Evolutionary conservation across 1,139 yeast species (phyloP).

Genomic region (Kodamaea arcana): DNA sequence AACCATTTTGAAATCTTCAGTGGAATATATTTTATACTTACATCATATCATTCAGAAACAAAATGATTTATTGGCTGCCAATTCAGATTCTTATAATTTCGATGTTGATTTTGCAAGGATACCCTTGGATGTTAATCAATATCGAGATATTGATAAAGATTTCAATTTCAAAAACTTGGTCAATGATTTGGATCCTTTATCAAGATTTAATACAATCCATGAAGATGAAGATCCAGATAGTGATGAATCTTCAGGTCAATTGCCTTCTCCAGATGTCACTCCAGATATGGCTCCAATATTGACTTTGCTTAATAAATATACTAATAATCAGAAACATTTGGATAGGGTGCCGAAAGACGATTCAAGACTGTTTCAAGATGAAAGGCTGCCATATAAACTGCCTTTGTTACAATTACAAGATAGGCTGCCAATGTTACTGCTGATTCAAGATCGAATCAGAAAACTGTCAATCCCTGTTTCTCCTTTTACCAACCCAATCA

Average conservation of each 20-base stretch:
- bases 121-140: conserved; percentile 54
- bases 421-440: neutral
- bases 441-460: conserved; percentile 5
- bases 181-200: conserved; percentile 6
- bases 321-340: conserved; percentile 2
- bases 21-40: conserved; percentile 69
- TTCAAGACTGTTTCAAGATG: no score
- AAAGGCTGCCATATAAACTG: no score
- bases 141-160: conserved; percentile 55
- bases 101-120: conserved; percentile 46
- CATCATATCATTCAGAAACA: conserved; percentile 55
- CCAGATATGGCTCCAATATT: conserved; percentile 41
- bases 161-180: conserved; percentile 44
- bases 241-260: conserved; percentile 16
- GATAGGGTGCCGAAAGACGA: no score
- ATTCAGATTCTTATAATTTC: conserved; percentile 23
- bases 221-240: conserved; percentile 10
- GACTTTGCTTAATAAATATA: conserved; percentile 26
- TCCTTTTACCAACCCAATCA: conserved; percentile 13
- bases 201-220: conserved; percentile 11
- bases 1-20: conserved; percentile 75
- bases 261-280: conserved; percentile 43
- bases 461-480: conserved; percentile 12
- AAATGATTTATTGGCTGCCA: conserved; percentile 26
- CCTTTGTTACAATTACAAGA: neutral